A percentile compares a stretch with the other conserved stretches of the same genome.
Conservation (phyloP, 352 stramenopile genomes). For the Thraustochytrium striatum region DNA sequence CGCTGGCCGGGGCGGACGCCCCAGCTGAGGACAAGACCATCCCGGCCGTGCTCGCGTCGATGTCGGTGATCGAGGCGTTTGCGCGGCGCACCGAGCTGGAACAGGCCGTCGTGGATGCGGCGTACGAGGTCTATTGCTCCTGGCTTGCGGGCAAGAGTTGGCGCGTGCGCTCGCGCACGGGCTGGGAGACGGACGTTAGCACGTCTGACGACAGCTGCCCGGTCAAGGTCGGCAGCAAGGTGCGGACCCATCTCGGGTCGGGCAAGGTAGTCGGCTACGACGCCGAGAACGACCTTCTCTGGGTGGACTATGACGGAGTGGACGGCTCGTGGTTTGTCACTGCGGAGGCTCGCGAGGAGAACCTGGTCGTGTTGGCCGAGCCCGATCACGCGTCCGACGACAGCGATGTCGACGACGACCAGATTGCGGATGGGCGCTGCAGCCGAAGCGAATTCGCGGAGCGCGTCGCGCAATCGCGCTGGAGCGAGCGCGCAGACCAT, state of each 20-base stretch:
- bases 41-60: not conserved
- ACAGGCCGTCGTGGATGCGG: slow-evolving; percentile 51
- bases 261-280: slow-evolving; percentile 62
- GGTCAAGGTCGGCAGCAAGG: slow-evolving; percentile 63
- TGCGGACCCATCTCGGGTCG: slow-evolving; percentile 69
- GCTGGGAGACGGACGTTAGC: slow-evolving; percentile 59
- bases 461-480: not conserved
- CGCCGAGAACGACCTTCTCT: slow-evolving; percentile 62
- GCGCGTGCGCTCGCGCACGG: slow-evolving; percentile 65
- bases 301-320: slow-evolving; percentile 73
- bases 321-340: slow-evolving; percentile 69
- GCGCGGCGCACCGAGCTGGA: slow-evolving; percentile 63
- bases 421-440: not conserved
- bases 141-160: slow-evolving; percentile 62
- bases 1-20: no score
- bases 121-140: slow-evolving; percentile 61
- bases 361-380: not conserved
- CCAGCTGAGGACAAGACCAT: no score
- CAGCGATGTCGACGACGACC: not conserved
- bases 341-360: slow-evolving; percentile 14
- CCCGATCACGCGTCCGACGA: not conserved
- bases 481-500: slow-evolving; percentile 9
- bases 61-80: slow-evolving; percentile 40
- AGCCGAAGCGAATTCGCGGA: not conserved
- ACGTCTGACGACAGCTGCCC: slow-evolving; percentile 57